Base-by-base conservation (phyloP, 2,329 filamentous ascomycete genomes). In the Myrmaecium sp. region DNA sequence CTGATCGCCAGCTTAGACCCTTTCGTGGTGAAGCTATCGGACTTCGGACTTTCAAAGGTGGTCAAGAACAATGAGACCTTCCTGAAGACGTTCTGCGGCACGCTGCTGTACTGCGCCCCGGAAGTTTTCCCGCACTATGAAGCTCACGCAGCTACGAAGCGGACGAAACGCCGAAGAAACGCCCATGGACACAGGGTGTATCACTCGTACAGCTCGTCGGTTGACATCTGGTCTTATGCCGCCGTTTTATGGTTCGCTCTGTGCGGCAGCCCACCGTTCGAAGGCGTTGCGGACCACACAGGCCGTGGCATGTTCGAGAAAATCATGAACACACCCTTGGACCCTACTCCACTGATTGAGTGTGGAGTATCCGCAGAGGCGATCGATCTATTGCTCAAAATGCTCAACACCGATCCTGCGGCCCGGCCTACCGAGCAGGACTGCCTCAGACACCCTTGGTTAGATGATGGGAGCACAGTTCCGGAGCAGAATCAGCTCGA, bases 31-130 rank as follows among this genome's bases (percentile, higher is more conserved):
- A 95, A 98, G 52, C 61, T 98, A 9, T 93, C 89, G 0, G 89
- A 98, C 47, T 98, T 98, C 56, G 89, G 89, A 28, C 57, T 98
- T 4, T 95, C 89, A 3, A 98, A 98, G 48, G 84, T 91, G 49
- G 74, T 93, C 23, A 77, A 83, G 34, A 81, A 81, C 36, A 74
- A 83, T 34, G 77, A 92, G 41, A 94, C 86, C 0, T 94, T 94
- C 43, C 58, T 95, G 19, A 82, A 84, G 47, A 98, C 89, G 0
- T 98, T 98, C 43, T 98, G 89, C 46, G 89, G 91, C 17, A 98
- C 89, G 0, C 58, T 98, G 15, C 60, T 98, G 3, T 98, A 95
- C 52, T 95, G 89, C 48, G 89, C 89, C 1, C 89, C 89, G 0
- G 89, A 98, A 44, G 86, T 98, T 2, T 98, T 95, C 43, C 82